Percentiles rank a stretch among this genome's conserved stretches.
Evolutionary conservation across 2,329 filamentous ascomycete species (phyloP).

Genomic region (Berkeleyomyces rouxiae): DNA sequence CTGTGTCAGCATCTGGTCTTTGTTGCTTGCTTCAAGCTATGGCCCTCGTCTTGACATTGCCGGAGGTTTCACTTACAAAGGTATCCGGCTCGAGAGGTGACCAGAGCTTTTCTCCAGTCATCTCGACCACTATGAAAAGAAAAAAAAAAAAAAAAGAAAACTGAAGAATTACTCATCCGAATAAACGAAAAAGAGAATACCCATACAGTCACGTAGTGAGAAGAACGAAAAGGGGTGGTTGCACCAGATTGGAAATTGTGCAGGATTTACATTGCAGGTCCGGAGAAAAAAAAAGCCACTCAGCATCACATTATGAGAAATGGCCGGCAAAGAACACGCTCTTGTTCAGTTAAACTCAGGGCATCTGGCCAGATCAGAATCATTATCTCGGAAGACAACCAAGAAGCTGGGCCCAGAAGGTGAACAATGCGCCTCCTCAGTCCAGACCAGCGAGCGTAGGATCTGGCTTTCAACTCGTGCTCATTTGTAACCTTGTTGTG

Average conservation of each 20-base stretch:
- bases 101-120: background rate
- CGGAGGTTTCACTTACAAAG: background rate
- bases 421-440: too few species aligned
- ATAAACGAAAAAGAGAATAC: background rate
- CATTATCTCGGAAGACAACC: too few species aligned
- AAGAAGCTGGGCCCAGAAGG: too few species aligned
- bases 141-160: background rate
- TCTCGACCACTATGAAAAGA: background rate
- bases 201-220: too few species aligned
- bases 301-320: background rate
- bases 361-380: too few species aligned
- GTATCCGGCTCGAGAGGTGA: background rate
- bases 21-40: background rate
- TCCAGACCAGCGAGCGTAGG: too few species aligned
- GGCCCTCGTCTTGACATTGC: background rate
- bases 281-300: background rate
- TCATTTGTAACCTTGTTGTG: too few species aligned
- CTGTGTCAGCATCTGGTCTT: background rate
- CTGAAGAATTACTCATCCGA: background rate
- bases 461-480: too few species aligned
- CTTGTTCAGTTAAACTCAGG: too few species aligned
- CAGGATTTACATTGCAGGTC: background rate
- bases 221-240: background rate
- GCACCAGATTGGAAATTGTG: background rate
- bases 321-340: too few species aligned